A percentile compares a stretch with the other conserved stretches of the same genome.
Evolutionary conservation across 2,329 filamentous ascomycete species (phyloP).

Genomic region (Neophaeococcomyces mojaviensis): DNA sequence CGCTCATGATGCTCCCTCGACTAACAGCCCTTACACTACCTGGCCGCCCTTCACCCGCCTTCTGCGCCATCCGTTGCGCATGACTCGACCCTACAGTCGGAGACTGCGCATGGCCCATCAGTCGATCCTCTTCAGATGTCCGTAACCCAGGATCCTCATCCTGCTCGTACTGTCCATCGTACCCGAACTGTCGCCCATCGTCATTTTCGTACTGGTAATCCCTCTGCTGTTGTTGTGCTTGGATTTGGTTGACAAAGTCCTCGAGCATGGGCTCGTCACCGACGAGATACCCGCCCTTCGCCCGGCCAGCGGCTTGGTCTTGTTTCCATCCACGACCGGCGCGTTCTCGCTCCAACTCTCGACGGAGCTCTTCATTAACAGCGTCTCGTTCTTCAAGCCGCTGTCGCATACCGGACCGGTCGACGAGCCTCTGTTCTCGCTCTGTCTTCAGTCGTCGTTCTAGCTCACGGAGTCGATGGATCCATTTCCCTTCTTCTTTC

Average conservation of each 20-base stretch:
- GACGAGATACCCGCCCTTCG: slow-evolving; percentile 1
- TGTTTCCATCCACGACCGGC: slow-evolving; percentile 4
- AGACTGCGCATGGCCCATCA: slow-evolving; percentile 6
- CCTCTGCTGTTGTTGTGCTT: not conserved
- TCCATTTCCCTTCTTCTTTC: slow-evolving; percentile 65
- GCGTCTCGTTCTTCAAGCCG: slow-evolving; percentile 67
- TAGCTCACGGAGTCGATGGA: slow-evolving; percentile 75
- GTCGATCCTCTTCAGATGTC: slow-evolving; percentile 4
- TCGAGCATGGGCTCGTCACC: slow-evolving; percentile 7
- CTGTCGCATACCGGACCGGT: slow-evolving; percentile 75
- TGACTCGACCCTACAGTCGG: not conserved
- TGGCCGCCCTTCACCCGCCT: not conserved
- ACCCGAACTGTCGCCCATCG: not conserved
- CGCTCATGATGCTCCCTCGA: not conserved
- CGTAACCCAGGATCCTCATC: not conserved
- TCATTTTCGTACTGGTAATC: not conserved
- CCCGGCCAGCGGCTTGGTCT: not conserved
- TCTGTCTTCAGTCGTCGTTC: slow-evolving; percentile 86
- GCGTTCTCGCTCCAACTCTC: slow-evolving; percentile 54
- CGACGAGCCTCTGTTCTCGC: slow-evolving; percentile 74
- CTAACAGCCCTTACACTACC: not conserved
- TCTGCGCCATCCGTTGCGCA: slow-evolving; percentile 1
- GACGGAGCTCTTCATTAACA: slow-evolving; percentile 64
- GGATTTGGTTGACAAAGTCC: slow-evolving; percentile 5
- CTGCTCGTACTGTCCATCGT: not conserved